A percentile compares a stretch with the other conserved stretches of the same genome.
Conservation (phyloP, 2,329 filamentous ascomycete genomes). For the Alternaria solani region DNA sequence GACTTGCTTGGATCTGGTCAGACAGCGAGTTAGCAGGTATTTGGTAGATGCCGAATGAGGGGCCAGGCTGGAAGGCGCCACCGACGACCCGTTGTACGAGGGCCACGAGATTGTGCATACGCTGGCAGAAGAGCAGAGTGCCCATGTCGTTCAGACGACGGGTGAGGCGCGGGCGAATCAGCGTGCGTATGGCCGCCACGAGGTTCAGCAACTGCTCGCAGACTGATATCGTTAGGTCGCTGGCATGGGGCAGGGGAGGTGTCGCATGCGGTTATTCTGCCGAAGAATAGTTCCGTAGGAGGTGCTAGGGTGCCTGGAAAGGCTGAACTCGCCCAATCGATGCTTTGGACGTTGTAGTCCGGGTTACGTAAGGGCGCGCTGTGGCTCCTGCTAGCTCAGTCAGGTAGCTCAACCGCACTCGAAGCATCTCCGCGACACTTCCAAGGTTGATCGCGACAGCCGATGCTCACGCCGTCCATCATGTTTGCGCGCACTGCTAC, state of each 20-base stretch:
- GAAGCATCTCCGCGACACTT: constrained; percentile 8
- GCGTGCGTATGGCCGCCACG: constrained; percentile 28
- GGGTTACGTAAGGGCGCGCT: constrained; percentile 22
- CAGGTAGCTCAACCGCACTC: constrained; percentile 20
- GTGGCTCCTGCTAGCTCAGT: constrained; percentile 15
- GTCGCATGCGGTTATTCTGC: constrained; percentile 26
- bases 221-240: constrained; percentile 22
- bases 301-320: constrained; percentile 12
- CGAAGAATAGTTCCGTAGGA: constrained; percentile 14
- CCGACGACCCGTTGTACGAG: constrained; percentile 38
- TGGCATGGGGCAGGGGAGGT: constrained; percentile 14
- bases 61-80: constrained; percentile 31
- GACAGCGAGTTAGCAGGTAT: constrained; percentile 34
- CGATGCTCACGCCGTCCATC: constrained; percentile 5
- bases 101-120: constrained; percentile 48
- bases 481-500: neutral
- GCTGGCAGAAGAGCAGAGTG: constrained; percentile 36
- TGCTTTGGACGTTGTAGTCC: constrained; percentile 12
- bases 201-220: constrained; percentile 20
- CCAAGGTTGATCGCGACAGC: constrained; percentile 3
- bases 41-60: constrained; percentile 38
- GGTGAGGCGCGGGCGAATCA: constrained; percentile 33
- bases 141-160: constrained; percentile 40
- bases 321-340: constrained; percentile 21
- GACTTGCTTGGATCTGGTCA: constrained; percentile 38